Evolutionary conservation across 2,329 filamentous ascomycete species (phyloP).

Genomic region (Penicillium palitans): DNA sequence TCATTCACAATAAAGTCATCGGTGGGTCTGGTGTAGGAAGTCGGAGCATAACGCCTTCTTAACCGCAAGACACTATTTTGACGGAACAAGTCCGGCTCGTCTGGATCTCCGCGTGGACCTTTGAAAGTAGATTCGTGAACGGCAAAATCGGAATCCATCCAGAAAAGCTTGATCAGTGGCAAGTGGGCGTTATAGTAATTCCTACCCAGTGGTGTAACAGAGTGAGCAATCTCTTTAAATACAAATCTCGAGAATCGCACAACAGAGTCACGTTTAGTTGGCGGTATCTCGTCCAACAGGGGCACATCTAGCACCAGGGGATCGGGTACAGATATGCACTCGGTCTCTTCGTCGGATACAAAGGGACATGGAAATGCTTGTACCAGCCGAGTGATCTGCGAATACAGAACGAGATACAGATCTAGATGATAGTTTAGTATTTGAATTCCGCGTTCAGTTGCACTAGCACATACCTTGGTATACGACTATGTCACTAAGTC

Average conservation of each 20-base stretch:
- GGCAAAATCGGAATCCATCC: conserved; percentile 33
- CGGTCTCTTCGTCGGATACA: conserved; percentile 22
- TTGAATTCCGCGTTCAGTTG: neutral
- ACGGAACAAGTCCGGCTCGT: conserved; percentile 15
- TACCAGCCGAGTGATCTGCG: conserved; percentile 38
- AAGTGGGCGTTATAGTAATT: conserved; percentile 22
- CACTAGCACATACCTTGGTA: conserved; percentile 32
- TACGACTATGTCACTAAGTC: conserved; percentile 36
- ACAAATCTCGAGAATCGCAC: conserved; percentile 33
- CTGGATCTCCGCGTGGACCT: conserved; percentile 12
- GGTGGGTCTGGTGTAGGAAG: conserved; percentile 11
- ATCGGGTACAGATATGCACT: conserved; percentile 32
- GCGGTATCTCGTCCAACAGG: conserved; percentile 7
- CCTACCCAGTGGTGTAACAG: conserved; percentile 16
- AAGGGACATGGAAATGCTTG: conserved; percentile 35
- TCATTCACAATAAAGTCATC: conserved; percentile 43
- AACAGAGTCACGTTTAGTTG: conserved; percentile 10
- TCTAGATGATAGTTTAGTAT: conserved; percentile 28
- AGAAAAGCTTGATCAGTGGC: conserved; percentile 40
- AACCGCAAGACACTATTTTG: conserved; percentile 25
- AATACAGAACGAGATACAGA: conserved; percentile 43
- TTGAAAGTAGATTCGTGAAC: conserved; percentile 40
- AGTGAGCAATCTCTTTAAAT: conserved; percentile 35
- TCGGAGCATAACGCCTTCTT: conserved; percentile 22
- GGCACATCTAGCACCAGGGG: conserved; percentile 37